These are phyloP conservation scores for Syncephalastrum contaminatum DNA, from an alignment of 371 early-diverging fungal genomes.

Conservation along the genomic window DNA sequence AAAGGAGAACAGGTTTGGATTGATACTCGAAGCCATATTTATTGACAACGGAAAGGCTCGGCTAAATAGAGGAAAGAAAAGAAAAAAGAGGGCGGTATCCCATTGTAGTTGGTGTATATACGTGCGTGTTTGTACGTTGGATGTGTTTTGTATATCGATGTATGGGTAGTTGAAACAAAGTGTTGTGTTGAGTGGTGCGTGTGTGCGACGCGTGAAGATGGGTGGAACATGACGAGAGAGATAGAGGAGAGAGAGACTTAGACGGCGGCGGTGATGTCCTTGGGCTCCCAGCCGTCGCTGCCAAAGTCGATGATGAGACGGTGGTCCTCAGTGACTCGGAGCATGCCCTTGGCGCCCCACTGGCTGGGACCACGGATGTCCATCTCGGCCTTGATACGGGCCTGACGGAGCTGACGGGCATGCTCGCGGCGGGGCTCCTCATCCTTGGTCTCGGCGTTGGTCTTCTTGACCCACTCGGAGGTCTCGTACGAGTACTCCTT, in stretches of 20 bases:
- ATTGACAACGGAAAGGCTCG: too few relatives aligned
- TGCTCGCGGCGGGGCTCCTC: constrained; percentile 20
- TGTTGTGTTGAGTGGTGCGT: too few relatives aligned
- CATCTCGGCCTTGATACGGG: constrained; percentile 37
- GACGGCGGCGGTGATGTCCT: constrained; percentile 24
- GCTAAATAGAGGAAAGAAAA: too few relatives aligned
- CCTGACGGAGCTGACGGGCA: constrained; percentile 26
- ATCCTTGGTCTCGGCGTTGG: constrained; percentile 6
- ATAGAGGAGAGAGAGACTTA: constrained; percentile 5
- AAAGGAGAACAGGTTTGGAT: too few relatives aligned
- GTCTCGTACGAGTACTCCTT: constrained; percentile 29
- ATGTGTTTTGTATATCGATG: too few relatives aligned
- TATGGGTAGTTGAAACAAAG: too few relatives aligned
- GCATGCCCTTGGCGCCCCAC: constrained; percentile 25
- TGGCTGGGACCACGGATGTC: constrained; percentile 34
- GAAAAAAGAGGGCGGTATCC: too few relatives aligned
- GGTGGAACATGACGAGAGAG: too few relatives aligned
- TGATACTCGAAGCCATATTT: too few relatives aligned
- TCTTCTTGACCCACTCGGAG: constrained; percentile 22
- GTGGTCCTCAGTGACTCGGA: constrained; percentile 15
- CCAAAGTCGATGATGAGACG: constrained; percentile 21
- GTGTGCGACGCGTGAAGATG: too few relatives aligned
- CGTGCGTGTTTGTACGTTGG: too few relatives aligned
- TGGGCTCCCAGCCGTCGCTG: constrained; percentile 18
- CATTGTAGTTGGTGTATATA: too few relatives aligned